Evolutionary conservation across 495 filamentous ascomycete species (phyloP).

Genomic region (Achaetomiella virescens): DNA sequence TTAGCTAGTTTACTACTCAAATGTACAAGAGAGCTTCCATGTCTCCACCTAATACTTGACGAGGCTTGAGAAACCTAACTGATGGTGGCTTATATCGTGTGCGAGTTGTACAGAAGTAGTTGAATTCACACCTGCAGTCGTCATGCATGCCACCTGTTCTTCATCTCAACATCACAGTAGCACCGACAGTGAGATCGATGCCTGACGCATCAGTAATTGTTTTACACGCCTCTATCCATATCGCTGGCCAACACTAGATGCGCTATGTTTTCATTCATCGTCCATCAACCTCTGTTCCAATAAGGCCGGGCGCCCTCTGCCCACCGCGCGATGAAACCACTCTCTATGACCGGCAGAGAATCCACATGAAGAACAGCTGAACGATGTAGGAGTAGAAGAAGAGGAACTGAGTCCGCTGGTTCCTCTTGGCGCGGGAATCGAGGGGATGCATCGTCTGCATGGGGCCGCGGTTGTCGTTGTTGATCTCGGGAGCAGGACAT

Average conservation of each 20-base stretch:
- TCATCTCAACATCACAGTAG: no score
- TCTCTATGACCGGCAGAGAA: constrained; percentile 51
- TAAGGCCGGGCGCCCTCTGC: background rate
- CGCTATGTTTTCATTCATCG: background rate
- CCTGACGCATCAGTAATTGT: background rate
- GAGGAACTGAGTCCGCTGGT: constrained; percentile 86
- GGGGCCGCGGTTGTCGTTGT: constrained; percentile 56
- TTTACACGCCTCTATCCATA: background rate
- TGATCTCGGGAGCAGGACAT: constrained; percentile 89
- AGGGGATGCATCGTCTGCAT: constrained; percentile 66
- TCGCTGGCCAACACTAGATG: background rate
- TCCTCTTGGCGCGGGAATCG: constrained; percentile 67
- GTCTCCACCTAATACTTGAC: no score
- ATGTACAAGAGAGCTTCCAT: no score
- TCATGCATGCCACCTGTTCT: no score
- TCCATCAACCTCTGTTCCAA: background rate
- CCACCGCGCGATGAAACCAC: background rate
- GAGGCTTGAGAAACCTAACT: no score
- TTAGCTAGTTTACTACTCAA: no score
- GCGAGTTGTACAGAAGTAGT: no score
- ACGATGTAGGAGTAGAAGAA: constrained; percentile 93
- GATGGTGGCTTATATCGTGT: no score
- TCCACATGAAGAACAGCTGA: constrained; percentile 93
- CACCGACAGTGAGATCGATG: background rate
- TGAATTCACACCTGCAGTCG: no score